Evolutionary conservation across 2,329 filamentous ascomycete genomes (phyloP), one percentile per base, ranked within the genome.

Genomic region (Fusarium bulbicola): DNA sequence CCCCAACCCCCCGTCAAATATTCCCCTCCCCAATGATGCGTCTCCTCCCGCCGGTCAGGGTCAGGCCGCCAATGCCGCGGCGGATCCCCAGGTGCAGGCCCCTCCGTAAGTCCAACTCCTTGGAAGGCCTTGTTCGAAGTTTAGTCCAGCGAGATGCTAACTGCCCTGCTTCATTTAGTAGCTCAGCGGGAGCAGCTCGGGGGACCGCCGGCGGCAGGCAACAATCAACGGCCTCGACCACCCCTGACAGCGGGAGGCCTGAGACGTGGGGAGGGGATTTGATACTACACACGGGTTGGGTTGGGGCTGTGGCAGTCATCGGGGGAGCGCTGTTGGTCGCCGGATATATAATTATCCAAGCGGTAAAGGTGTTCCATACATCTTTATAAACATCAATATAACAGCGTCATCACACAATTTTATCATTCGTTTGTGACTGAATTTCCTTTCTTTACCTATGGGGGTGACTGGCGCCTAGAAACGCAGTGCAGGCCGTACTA

Each of bases 211-310:
- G 1, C 24, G 26, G 43, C 18, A 3, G 43, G 43, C 18, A 21
- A 28, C 5, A 5, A 26, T 4, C 5, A 16, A 16, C 16, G 4
- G 20, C 9, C 10, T 47, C 0, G 20, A 8, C 14, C 14, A 6
- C 26, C 45, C 45, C 45, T 16, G 45, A 0, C 20, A 30, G 20
- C 20, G 20, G 45, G 20, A 47, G 45, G 26, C 5, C 26, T 26
- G n/a, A n/a, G n/a, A n/a, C n/a, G n/a, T n/a, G n/a, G n/a, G n/a
- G n/a, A n/a, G n/a, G n/a, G n/a, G n/a, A n/a, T n/a, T n/a, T n/a
- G n/a, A n/a, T n/a, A n/a, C n/a, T n/a, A n/a, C n/a, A n/a, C n/a
- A n/a, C 26, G 28, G 28, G 28, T 28, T 28, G 28, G 28, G 28
- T 28, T 28, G 28, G 28, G 28, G 28, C 8, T 3, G 28, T 3